Conservation (phyloP, 805 yeast genomes). For the Priceomyces melissophilus region DNA sequence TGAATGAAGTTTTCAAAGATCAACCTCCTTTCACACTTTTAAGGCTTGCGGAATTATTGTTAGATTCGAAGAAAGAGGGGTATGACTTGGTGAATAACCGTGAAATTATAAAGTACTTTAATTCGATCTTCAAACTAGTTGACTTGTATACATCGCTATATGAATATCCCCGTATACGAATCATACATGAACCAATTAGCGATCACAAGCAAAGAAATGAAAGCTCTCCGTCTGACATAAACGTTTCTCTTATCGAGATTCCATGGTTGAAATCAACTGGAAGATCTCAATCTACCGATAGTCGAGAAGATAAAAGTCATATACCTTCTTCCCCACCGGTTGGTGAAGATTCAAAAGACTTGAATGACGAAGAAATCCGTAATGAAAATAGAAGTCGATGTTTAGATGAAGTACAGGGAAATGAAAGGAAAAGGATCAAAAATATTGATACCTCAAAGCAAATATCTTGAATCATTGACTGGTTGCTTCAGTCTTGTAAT, state of each 20-base stretch:
- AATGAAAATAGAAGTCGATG: neutral
- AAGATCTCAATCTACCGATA: neutral
- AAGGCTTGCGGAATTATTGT: conserved; percentile 45
- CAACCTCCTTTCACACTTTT: conserved; percentile 48
- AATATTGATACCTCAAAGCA: too few relatives aligned
- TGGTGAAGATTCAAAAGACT: neutral
- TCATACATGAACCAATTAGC: neutral
- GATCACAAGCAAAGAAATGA: neutral
- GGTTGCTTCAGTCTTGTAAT: too few relatives aligned
- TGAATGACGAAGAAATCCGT: neutral
- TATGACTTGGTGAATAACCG: conserved; percentile 26
- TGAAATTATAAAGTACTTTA: conserved; percentile 40
- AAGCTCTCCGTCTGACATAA: conserved; percentile 3
- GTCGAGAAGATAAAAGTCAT: neutral
- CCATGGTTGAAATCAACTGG: conserved; percentile 23
- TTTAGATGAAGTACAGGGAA: too few relatives aligned
- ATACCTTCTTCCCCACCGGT: too few relatives aligned
- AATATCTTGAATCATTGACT: too few relatives aligned
- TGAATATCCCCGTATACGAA: conserved; percentile 18
- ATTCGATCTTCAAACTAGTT: conserved; percentile 35
- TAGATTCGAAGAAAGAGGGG: conserved; percentile 35
- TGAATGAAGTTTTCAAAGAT: conserved; percentile 21
- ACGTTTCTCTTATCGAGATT: conserved; percentile 21
- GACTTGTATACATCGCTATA: conserved; percentile 25
- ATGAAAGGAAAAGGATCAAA: too few relatives aligned